Percentiles rank a stretch among this genome's conserved stretches.
phyloP scores from a whole-genome alignment of 441 rosid genomes.

The Erodium trifolium region DNA sequence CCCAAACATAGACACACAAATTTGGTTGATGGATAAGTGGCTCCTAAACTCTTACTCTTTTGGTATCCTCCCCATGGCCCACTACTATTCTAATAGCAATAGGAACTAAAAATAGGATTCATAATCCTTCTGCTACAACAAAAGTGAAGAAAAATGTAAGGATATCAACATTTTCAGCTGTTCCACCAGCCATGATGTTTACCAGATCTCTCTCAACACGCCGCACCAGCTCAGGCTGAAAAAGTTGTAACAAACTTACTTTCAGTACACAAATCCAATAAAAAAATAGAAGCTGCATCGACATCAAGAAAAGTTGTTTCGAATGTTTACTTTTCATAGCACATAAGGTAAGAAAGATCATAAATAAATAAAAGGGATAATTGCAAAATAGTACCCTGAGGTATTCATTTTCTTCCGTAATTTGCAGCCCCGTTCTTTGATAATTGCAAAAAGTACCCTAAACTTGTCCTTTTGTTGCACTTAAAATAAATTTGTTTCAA shows the following conservation, averaged over 20 bases:
- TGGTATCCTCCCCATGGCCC: neutral
- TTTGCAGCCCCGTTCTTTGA: no score
- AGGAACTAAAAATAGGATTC: neutral
- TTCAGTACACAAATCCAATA: conserved; percentile 6
- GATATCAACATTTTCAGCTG: conserved; percentile 65
- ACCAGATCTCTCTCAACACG: conserved; percentile 75
- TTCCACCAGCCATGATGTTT: conserved; percentile 79
- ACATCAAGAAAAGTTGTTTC: neutral
- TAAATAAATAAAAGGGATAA: no score
- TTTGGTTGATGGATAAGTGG: no score
- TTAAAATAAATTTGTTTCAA: no score
- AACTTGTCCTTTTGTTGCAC: no score
- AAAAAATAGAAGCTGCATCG: no score
- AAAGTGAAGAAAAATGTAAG: conserved; percentile 22
- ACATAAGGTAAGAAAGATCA: neutral
- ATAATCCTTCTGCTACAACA: neutral
- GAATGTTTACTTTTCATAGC: no score
- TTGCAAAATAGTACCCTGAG: no score
- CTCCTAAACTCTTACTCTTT: no score
- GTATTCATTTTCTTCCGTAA: no score
- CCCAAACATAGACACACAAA: neutral
- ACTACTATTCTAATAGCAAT: neutral
- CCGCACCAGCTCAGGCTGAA: conserved; percentile 91
- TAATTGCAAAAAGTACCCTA: no score
- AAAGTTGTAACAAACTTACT: conserved; percentile 14